Evolutionary conservation across 805 yeast species (phyloP), one percentile per base, ranked within the genome.

Genomic region (Myxozyma lipomycoides): DNA sequence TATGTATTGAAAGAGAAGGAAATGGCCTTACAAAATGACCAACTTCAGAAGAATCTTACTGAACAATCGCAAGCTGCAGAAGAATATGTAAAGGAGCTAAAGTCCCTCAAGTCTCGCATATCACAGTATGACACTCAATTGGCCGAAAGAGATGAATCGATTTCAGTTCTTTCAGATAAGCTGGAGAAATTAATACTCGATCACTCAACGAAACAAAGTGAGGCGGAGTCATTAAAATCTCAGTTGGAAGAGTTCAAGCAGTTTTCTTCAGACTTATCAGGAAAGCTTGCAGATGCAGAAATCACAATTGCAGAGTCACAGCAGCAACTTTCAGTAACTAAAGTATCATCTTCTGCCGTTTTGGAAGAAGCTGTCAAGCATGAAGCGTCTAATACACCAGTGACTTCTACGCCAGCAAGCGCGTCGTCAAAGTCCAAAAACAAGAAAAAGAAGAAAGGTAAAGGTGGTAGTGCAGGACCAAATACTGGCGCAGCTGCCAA

Each of bases 391-490:
- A n/a, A n/a, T n/a, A n/a, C n/a, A n/a, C 7, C 7, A 12, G 32
- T 28, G 7, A 12, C 7, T 28, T 7, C 12, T 12, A 28, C 32
- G 12, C 12, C 12, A 7, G 32, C 32, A 28, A 28, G 32, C 12
- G 32, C 32, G 7, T 7, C 32, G 7, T 28, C 32, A 25, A 40
- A 26, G 35, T 21, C 34, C 46, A 62, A 62, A 28, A 65, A 63
- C 48, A 65, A 61, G 57, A 66, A 62, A 46, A 63, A 66, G 52
- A 61, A 53, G 60, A 57, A 57, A 50, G 61, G 58, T 34, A 55
- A 45, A 38, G 53, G 54, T 30, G 52, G 49, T 12, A n/a, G n/a
- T 53, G 51, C 2, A 24, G 25, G 7, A 32, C 42, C 24, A 55
- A 19, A 6, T 19, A 24, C 32, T 51, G 32, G 32, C 12, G 32